phyloP scores from a whole-genome alignment of 208 protist genomes.

The Wallacemonas sp. region DNA sequence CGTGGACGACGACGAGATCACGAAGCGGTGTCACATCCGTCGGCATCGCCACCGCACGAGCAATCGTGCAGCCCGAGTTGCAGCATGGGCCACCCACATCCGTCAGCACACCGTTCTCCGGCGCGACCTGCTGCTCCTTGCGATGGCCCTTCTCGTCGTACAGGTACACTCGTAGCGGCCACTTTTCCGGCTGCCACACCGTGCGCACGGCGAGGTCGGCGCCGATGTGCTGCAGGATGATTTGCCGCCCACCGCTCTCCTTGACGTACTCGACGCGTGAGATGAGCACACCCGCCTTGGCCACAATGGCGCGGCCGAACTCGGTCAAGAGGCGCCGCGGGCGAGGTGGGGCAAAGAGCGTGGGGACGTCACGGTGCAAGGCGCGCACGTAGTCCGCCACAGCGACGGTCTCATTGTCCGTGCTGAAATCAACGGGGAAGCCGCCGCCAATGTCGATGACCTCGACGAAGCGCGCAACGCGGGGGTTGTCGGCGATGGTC shows the following conservation, averaged over 20 bases:
- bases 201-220: conserved; percentile 70
- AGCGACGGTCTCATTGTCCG: conserved; percentile 33
- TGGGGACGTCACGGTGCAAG: conserved; percentile 27
- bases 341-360: conserved; percentile 30
- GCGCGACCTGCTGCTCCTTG: conserved; percentile 1
- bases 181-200: conserved; percentile 67
- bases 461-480: conserved; percentile 21
- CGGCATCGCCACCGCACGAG: conserved; percentile 26
- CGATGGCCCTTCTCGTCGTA: conserved; percentile 24
- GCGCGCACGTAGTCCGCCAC: conserved; percentile 33
- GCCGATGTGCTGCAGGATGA: conserved; percentile 58
- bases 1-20: conserved; percentile 56
- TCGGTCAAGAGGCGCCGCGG: conserved; percentile 54
- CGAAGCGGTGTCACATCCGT: conserved; percentile 19
- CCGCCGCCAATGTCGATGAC: conserved; percentile 65
- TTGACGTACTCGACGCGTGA: conserved; percentile 75
- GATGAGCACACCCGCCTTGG: conserved; percentile 54
- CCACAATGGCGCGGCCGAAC: conserved; percentile 57
- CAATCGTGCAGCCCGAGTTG: conserved; percentile 56
- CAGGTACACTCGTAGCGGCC: conserved; percentile 55
- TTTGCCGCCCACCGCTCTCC: conserved; percentile 35
- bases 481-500: conserved; percentile 23
- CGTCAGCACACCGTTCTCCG: conserved; percentile 2
- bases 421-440: conserved; percentile 54
- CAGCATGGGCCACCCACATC: conserved; percentile 69